Base-by-base conservation (phyloP, 192 early-diverging fungal genomes). In the Phlyctochytrium arcticum region DNA sequence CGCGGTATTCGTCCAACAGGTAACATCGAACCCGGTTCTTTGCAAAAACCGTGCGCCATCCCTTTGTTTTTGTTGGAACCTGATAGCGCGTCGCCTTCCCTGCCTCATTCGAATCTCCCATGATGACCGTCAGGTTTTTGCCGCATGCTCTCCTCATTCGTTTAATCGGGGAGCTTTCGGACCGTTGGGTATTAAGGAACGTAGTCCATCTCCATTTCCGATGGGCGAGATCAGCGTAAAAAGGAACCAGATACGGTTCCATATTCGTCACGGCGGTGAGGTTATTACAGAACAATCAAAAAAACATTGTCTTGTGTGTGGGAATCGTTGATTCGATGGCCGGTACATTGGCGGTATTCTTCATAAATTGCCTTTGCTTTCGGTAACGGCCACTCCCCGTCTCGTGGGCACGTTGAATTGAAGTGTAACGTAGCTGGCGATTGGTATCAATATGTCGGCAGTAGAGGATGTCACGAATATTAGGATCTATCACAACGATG, bases 21-120 rank as follows among this genome's bases (percentile, higher is more conserved):
- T 31, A 65, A 31, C 62, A 65, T 19, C 26, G 35, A 8, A 65
- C 57, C 23, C 35, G 33, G 34, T 65, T 35, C 37, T 33, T 31
- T 33, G 30, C 31, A 31, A 65, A 65, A 36, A 54, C 7, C 36
- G 4, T 61, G 23, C 62, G 33, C 32, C 29, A 65, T 10, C 62
- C 62, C 12, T 17, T 36, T 19, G 36, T 36, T 27, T 65, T 65
- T 24, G 8, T 8, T 7, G 62, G 27, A 15, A 15, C 24, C 12
- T 62, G 57, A 7, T n/a, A 65, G 5, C 27, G 5, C 19, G 4
- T 7, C 42, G 24, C 33, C 6, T 30, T 10, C 21, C 64, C 37
- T 23, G 57, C 39, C 5, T 64, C 24, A 30, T 57, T 65, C 60
- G 59, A 65, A 30, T 65, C 64, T 7, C 64, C 64, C 57, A 65